Base-by-base conservation (phyloP, 352 stramenopile genomes). In the Globisporangium viniferum region DNA sequence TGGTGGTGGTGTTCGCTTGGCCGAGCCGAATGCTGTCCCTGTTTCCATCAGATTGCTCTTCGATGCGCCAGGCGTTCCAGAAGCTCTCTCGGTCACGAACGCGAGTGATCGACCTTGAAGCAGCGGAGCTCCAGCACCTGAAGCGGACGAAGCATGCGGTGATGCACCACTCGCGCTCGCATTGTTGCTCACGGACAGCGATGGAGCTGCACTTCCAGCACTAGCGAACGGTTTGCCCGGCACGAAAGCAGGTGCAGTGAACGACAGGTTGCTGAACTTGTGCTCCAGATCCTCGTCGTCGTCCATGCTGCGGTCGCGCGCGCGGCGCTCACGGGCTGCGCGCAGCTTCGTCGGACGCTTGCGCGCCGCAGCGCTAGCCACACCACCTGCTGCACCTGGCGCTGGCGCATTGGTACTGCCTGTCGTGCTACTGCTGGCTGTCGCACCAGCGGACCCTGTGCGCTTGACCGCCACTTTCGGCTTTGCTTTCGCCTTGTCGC, bases 241-340 rank as follows among this genome's bases (percentile, higher is more conserved):
- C 27, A 85, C 84, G 58, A 92, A 92, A 33, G 73, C 79, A 0
- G 82, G 80, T 44, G 84, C 84, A 10, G 73, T 70, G 18, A 85
- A 73, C 31, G 82, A 82, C 24, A 89, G 71, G 39, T 81, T 81
- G 51, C 82, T 81, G 54, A 92, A 89, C 60, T 80, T 83, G 69
- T 88, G 71, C 67, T 90, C 78, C 33, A 92, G 73, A 51, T 92
- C 82, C 27, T 88, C 75, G 55, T 73, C 80, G 24, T 80, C 79
- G 59, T 87, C 78, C 56, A 84, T 68, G 55, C 74, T 89, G 39
- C 73, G 81, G 64, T 89, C 76, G 14, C 80, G 84, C 67, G 84
- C 77, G 18, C 84, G 81, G 56, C 82, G 84, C 49, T 86, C 79
- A 55, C 84, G 84, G 31, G 75, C 79, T 6, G 81, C 82, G 58